Conservation (phyloP, 306 rosid genomes). For the Acacia acuminata region DNA sequence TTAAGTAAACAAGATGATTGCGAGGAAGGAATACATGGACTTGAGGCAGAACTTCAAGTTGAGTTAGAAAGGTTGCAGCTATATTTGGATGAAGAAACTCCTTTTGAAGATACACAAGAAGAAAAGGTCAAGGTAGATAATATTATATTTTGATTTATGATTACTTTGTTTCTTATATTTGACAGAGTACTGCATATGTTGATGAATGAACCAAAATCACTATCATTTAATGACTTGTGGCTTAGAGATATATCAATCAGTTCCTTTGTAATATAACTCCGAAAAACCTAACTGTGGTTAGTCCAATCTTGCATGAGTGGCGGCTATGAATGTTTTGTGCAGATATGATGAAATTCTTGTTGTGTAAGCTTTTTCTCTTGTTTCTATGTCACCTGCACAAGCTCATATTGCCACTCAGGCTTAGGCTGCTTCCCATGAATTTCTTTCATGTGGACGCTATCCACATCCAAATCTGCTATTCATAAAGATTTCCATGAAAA, state of each 20-base stretch:
- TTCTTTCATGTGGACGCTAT: background rate
- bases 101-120: conserved; percentile 36
- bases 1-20: conserved; percentile 39
- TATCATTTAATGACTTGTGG: background rate
- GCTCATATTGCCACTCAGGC: background rate
- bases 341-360: background rate
- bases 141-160: conserved; percentile 8
- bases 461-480: background rate
- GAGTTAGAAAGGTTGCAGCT: conserved; percentile 78
- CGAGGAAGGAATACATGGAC: conserved; percentile 59
- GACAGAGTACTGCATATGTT: background rate
- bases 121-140: conserved; percentile 49
- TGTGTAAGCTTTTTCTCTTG: background rate
- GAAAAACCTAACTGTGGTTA: background rate
- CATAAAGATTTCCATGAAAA: background rate
- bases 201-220: background rate
- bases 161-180: background rate
- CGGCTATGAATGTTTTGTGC: background rate
- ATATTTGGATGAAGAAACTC: conserved; percentile 63
- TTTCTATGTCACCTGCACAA: background rate
- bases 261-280: background rate
- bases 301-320: conserved; percentile 26
- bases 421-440: background rate
- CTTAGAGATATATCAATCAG: background rate
- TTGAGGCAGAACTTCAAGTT: conserved; percentile 74